Conservation (phyloP, 2,329 filamentous ascomycete species). For the Arthrocladium fulminans region DNA sequence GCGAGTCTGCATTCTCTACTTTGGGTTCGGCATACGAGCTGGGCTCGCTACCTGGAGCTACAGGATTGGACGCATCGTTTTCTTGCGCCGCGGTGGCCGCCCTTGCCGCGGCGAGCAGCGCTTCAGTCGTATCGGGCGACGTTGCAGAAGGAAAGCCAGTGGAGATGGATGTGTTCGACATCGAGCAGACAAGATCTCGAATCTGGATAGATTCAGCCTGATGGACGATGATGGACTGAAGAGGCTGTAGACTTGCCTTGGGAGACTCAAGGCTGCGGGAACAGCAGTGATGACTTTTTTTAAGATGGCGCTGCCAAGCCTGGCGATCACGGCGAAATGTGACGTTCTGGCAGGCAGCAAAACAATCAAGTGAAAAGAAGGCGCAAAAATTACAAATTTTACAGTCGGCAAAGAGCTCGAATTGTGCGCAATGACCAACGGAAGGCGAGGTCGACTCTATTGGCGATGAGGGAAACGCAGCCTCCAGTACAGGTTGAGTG, state of each 20-base stretch:
- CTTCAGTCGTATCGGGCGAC: neutral
- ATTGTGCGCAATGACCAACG: no score
- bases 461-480: no score
- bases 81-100: slow-evolving; percentile 5
- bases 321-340: no score
- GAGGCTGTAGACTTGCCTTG: neutral
- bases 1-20: slow-evolving; percentile 15
- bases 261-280: neutral
- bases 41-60: neutral
- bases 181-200: no score
- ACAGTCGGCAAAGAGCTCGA: no score
- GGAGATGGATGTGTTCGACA: neutral
- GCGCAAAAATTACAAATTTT: no score
- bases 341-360: no score
- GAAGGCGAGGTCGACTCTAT: no score
- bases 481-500: no score
- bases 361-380: no score
- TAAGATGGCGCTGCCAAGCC: no score
- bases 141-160: neutral
- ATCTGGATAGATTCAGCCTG: neutral
- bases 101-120: neutral
- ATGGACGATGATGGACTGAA: neutral
- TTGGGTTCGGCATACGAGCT: neutral
- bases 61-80: slow-evolving; percentile 5
- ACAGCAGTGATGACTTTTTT: no score